Evolutionary conservation across 805 yeast species (phyloP).

Genomic region (Debaryomyces maramus): DNA sequence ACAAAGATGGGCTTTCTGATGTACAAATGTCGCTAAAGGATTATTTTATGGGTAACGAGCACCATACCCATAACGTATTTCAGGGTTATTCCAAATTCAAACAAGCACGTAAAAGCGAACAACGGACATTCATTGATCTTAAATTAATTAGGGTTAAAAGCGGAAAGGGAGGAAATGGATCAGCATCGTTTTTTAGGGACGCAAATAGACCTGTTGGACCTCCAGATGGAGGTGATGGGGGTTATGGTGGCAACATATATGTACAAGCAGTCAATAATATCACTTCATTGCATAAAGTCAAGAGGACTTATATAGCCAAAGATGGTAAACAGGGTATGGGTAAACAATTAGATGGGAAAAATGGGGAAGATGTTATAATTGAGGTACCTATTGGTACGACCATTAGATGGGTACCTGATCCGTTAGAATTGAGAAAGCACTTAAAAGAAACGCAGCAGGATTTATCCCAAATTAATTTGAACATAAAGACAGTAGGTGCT

Average conservation of each 20-base stretch:
- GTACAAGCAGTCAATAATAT: slow-evolving; percentile 76
- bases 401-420: slow-evolving; percentile 82
- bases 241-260: slow-evolving; percentile 84
- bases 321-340: slow-evolving; percentile 72
- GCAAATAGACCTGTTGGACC: slow-evolving; percentile 87
- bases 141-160: slow-evolving; percentile 64
- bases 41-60: slow-evolving; percentile 41
- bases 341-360: slow-evolving; percentile 81
- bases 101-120: slow-evolving; percentile 36
- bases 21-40: slow-evolving; percentile 29
- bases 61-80: slow-evolving; percentile 40
- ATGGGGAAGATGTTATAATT: slow-evolving; percentile 75
- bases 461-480: slow-evolving; percentile 26
- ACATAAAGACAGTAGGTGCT: slow-evolving; percentile 28
- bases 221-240: slow-evolving; percentile 99
- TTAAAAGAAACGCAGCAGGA: slow-evolving; percentile 15
- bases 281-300: slow-evolving; percentile 68
- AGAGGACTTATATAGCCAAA: slow-evolving; percentile 66
- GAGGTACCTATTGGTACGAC: slow-evolving; percentile 93
- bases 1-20: slow-evolving; percentile 15
- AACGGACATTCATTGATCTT: slow-evolving; percentile 54
- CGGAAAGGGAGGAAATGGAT: slow-evolving; percentile 90
- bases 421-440: slow-evolving; percentile 42
- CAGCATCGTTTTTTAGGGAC: slow-evolving; percentile 82
- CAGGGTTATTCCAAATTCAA: slow-evolving; percentile 28